A percentile compares a stretch with the other conserved stretches of the same genome.
phyloP scores from a whole-genome alignment of 2,329 filamentous ascomycete genomes.

The Colletotrichum tropicicola region DNA sequence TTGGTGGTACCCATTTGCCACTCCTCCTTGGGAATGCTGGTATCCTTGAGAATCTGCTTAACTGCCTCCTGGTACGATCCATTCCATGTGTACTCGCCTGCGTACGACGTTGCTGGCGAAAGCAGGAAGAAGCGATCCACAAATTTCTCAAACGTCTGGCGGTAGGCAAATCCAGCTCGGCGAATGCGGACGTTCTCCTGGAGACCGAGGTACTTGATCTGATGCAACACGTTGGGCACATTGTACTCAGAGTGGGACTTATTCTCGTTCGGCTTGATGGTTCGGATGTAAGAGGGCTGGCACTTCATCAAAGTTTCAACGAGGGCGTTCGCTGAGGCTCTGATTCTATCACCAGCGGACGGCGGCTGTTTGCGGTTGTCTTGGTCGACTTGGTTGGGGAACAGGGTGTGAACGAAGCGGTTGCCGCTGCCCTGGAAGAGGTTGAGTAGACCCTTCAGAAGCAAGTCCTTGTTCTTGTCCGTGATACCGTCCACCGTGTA shows the following conservation, averaged over 20 bases:
- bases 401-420: constrained; percentile 84
- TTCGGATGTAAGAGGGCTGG: constrained; percentile 96
- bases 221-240: constrained; percentile 89
- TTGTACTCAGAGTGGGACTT: constrained; percentile 97
- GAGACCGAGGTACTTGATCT: constrained; percentile 98
- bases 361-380: constrained; percentile 95
- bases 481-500: constrained; percentile 98
- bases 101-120: constrained; percentile 93
- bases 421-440: constrained; percentile 87
- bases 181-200: constrained; percentile 99
- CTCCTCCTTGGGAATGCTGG: constrained; percentile 92
- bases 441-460: constrained; percentile 92
- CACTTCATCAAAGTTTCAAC: constrained; percentile 97
- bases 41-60: constrained; percentile 94
- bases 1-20: constrained; percentile 98
- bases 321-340: constrained; percentile 90
- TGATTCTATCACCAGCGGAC: constrained; percentile 96
- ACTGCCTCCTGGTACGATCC: constrained; percentile 89
- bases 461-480: constrained; percentile 98
- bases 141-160: constrained; percentile 97
- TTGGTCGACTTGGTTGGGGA: constrained; percentile 93
- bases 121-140: constrained; percentile 96
- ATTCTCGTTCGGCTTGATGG: constrained; percentile 99
- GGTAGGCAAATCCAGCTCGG: constrained; percentile 94
- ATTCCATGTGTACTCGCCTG: constrained; percentile 96